Conservation (phyloP, 345 rosid genomes). For the Syzygium aqueum region DNA sequence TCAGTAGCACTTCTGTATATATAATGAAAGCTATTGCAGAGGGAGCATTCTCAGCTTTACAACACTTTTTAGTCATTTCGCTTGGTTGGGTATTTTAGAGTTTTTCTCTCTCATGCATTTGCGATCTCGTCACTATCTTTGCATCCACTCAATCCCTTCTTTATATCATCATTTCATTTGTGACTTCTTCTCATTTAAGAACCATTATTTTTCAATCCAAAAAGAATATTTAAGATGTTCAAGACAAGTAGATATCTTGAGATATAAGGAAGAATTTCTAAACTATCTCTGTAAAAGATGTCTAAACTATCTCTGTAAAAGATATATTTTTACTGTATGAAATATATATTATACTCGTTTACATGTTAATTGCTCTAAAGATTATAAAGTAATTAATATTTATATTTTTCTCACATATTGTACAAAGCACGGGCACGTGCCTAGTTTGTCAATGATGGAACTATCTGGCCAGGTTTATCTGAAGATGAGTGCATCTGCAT, state of each 20-base stretch:
- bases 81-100: neutral
- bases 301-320: neutral
- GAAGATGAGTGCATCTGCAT: neutral
- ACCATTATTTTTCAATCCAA: neutral
- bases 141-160: neutral
- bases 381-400: neutral
- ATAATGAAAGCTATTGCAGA: neutral
- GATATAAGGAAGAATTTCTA: neutral
- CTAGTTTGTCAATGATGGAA: neutral
- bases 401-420: neutral
- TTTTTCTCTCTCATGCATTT: neutral
- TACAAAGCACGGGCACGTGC: neutral
- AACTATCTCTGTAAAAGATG: neutral
- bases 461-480: neutral
- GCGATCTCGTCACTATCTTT: neutral
- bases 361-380: neutral
- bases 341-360: neutral
- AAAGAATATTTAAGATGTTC: neutral
- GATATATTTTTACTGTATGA: neutral
- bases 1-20: neutral
- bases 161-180: neutral
- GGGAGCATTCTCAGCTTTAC: neutral
- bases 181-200: neutral
- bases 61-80: neutral
- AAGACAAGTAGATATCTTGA: neutral